Percentiles rank a stretch among this genome's conserved stretches.
These are phyloP conservation scores for Trichosporon sp. DNA, from an alignment of 1,284 basidiomycete species.

Conservation along the genomic window DNA sequence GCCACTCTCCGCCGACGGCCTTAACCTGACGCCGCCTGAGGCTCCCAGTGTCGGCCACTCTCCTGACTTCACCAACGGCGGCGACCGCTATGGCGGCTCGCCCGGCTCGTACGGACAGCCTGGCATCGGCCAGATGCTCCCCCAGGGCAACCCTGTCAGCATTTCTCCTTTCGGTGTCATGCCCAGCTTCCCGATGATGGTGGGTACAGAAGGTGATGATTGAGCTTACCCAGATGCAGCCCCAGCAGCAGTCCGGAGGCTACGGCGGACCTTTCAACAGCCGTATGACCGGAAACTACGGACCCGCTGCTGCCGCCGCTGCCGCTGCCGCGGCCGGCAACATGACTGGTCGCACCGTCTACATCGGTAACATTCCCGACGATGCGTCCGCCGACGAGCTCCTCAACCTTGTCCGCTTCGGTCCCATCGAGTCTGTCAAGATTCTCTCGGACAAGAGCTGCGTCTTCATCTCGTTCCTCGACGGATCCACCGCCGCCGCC, in stretches of 20 bases:
- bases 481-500: constrained; percentile 82
- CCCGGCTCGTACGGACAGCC: constrained; percentile 28
- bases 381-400: constrained; percentile 96
- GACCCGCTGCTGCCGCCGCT: constrained; percentile 70
- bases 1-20: constrained; percentile 21
- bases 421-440: constrained; percentile 91
- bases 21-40: constrained; percentile 25
- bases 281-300: constrained; percentile 60
- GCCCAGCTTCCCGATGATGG: constrained; percentile 31
- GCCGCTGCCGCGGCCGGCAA: constrained; percentile 70
- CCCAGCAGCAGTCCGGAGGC: constrained; percentile 21
- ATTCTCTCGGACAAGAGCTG: constrained; percentile 97
- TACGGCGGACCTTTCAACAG: constrained; percentile 46
- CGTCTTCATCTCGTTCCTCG: constrained; percentile 96
- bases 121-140: constrained; percentile 21
- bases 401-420: constrained; percentile 95
- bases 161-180: constrained; percentile 25
- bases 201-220: constrained; percentile 7
- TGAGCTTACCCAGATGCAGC: not conserved
- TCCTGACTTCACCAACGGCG: constrained; percentile 31
- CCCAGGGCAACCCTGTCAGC: constrained; percentile 18
- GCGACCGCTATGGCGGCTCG: constrained; percentile 23
- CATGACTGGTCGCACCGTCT: constrained; percentile 83
- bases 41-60: constrained; percentile 30
- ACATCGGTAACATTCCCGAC: constrained; percentile 94